Base-by-base conservation (phyloP, 1,284 basidiomycete genomes). In the Cerrena zonata region DNA sequence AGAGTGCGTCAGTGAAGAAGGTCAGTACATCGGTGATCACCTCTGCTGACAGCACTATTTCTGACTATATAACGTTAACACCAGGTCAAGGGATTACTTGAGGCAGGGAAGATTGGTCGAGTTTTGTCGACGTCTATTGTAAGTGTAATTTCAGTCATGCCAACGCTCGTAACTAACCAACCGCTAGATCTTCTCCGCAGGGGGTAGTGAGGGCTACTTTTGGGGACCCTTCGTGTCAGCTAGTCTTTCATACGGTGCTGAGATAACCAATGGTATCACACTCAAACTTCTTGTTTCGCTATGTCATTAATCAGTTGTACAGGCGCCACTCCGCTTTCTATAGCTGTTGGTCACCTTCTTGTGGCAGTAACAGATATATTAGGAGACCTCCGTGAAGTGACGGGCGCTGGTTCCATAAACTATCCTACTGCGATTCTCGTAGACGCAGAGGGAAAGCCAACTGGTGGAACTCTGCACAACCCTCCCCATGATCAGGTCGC, bases 341-440 rank as follows among this genome's bases (percentile, higher is more conserved):
- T 71, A 27, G 51, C 53, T 4, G 49, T 59, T 12, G 69, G 69
- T 4, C 69, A 70, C 53, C 55, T 62, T 30, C 52, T 70, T 22
- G 61, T 61, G 40, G 44, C 54, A 24, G 52, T 71, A 11, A 64
- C 56, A 0, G 50, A 58, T 48, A 41, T 64, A 34, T 58, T 73
- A 2, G 70, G 69, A 10, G 55, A 61, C 18, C 66, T 73, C 54
- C 42, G 58, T 1, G 62, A 65, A 18, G 51, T 72, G 34, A 57
- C 46, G 26, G 66, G 68, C 2, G 62, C 61, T 1, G 46, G 56
- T 13, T 47, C 61, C 11, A 64, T 49, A 12, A 56, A 59, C 7
- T 67, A 64, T 47, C 63, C 66, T 5, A 61, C 48, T n/a, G 56
- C 61, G 1, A 58, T 56, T 4, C 27, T 70, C 41, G 26, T 69